Evolutionary conservation across 352 stramenopile species (phyloP).

Genomic region (Pythium rhizo-oryzae): DNA sequence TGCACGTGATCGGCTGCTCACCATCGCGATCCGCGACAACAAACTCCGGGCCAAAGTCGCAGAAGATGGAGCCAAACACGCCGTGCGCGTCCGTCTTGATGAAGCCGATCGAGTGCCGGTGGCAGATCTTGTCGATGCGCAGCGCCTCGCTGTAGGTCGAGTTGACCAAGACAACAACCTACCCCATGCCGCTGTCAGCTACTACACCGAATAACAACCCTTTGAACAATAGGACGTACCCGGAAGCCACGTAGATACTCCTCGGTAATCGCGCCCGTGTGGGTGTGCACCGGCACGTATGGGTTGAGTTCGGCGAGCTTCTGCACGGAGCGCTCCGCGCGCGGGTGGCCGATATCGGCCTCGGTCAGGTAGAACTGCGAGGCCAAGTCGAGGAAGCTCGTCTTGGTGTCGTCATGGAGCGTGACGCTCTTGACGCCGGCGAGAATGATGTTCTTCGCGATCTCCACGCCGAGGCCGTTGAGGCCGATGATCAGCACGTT

Average conservation of each 20-base stretch:
- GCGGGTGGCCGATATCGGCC: slow-evolving; percentile 82
- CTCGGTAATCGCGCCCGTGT: slow-evolving; percentile 72
- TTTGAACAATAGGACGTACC: slow-evolving; percentile 38
- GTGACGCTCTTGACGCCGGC: slow-evolving; percentile 95
- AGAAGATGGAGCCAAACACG: slow-evolving; percentile 97
- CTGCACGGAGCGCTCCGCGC: slow-evolving; percentile 82
- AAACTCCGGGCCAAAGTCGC: slow-evolving; percentile 97
- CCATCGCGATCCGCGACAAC: slow-evolving; percentile 94
- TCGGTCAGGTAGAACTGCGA: slow-evolving; percentile 97
- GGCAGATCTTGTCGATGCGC: slow-evolving; percentile 85
- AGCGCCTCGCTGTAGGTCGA: slow-evolving; percentile 65
- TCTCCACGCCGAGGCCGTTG: slow-evolving; percentile 95
- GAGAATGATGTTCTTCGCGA: slow-evolving; percentile 99
- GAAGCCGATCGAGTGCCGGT: slow-evolving; percentile 88
- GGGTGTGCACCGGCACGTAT: slow-evolving; percentile 90
- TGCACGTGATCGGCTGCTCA: slow-evolving; percentile 91
- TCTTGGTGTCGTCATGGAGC: slow-evolving; percentile 91
- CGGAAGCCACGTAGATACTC: slow-evolving; percentile 72
- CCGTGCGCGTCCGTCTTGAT: slow-evolving; percentile 92
- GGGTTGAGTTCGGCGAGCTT: slow-evolving; percentile 97
- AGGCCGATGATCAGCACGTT: slow-evolving; percentile 96
- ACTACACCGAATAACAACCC: not conserved
- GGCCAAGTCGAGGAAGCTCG: slow-evolving; percentile 89
- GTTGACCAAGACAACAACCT: slow-evolving; percentile 89
- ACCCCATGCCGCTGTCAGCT: not conserved